A percentile compares a stretch with the other conserved stretches of the same genome.
phyloP scores from a whole-genome alignment of 371 early-diverging fungal species.

The Massospora cicadina region DNA sequence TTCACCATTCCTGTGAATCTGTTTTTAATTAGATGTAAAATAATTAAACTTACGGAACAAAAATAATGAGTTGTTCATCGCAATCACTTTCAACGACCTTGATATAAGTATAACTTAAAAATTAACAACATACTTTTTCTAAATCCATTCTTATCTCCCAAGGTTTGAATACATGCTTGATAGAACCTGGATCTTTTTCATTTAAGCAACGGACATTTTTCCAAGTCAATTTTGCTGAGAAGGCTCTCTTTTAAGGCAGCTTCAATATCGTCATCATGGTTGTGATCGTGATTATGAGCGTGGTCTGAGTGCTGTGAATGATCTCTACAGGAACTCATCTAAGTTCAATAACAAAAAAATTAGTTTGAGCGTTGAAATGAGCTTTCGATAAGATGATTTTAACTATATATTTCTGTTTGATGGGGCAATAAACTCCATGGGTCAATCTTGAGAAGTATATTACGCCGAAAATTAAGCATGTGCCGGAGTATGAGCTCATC shows the following conservation, averaged over 20 bases:
- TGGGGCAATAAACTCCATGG: no score
- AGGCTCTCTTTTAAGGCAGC: constrained; percentile 57
- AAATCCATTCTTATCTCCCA: constrained; percentile 65
- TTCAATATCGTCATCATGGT: constrained; percentile 57
- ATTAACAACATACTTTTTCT: constrained; percentile 24
- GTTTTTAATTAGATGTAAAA: not conserved
- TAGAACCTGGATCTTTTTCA: constrained; percentile 45
- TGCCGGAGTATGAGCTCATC: no score
- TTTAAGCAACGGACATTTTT: constrained; percentile 66
- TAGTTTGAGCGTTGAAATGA: no score
- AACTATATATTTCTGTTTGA: no score
- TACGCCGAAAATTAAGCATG: no score
- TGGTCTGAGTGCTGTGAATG: not conserved
- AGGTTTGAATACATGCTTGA: constrained; percentile 61
- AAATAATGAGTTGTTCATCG: constrained; percentile 76
- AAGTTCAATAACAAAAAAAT: not conserved
- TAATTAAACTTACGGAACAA: constrained; percentile 50
- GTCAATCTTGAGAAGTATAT: no score
- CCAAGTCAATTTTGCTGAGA: constrained; percentile 59
- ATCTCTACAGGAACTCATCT: not conserved
- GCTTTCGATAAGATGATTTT: no score
- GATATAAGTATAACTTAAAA: not conserved
- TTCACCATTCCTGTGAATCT: constrained; percentile 79
- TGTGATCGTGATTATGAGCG: constrained; percentile 21
- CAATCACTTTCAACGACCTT: constrained; percentile 65